Percentiles rank a stretch among this genome's conserved stretches.
These are phyloP conservation scores for Orbilia brochopaga DNA, from an alignment of 2,329 filamentous ascomycete species.

Conservation along the genomic window DNA sequence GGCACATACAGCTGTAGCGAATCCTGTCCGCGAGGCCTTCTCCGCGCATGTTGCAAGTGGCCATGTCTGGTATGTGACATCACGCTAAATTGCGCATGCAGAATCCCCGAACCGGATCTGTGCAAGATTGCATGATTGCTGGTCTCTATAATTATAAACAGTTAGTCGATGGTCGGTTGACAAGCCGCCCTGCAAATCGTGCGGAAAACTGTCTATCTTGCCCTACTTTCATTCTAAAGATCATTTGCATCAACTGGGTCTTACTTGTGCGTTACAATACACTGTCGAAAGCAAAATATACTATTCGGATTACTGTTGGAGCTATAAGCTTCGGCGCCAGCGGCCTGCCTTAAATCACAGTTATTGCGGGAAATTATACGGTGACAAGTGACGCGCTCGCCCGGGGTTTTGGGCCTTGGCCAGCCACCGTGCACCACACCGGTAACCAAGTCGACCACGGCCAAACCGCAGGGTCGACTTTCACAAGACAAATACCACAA, in stretches of 20 bases:
- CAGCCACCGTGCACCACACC: constrained; percentile 18
- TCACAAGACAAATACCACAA: constrained; percentile 40
- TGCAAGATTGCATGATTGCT: no score
- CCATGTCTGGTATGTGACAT: constrained; percentile 24
- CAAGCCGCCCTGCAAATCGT: background rate
- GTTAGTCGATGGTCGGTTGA: background rate
- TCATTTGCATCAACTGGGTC: no score
- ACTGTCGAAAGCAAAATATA: no score
- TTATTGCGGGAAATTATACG: constrained; percentile 15
- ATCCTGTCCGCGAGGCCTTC: background rate
- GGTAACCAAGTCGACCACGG: constrained; percentile 6
- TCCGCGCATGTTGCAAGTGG: background rate
- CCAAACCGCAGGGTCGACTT: constrained; percentile 17
- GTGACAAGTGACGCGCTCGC: constrained; percentile 20
- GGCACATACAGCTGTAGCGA: no score
- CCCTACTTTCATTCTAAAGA: background rate
- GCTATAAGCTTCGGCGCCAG: no score
- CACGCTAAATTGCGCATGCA: constrained; percentile 3
- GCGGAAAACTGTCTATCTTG: background rate
- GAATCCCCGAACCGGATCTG: no score
- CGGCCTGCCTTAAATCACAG: no score
- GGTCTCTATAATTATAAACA: no score
- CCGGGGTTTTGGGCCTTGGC: constrained; percentile 11
- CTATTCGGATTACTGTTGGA: no score
- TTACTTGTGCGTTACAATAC: no score